Percentiles rank a stretch among this genome's conserved stretches.
phyloP scores from a whole-genome alignment of 371 early-diverging fungal genomes.

The Mortierella sp. region DNA sequence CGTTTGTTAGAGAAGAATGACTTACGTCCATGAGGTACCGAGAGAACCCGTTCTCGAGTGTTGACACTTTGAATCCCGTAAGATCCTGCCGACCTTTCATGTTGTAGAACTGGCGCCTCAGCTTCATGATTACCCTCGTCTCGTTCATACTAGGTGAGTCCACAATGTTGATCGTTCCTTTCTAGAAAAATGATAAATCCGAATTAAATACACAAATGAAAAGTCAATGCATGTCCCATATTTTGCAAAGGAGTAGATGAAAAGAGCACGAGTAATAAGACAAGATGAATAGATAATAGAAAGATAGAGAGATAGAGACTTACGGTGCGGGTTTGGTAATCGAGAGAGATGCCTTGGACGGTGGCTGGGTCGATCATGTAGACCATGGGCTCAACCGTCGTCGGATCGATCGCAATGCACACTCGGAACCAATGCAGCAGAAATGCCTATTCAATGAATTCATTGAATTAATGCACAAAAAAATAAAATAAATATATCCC shows the following conservation, averaged over 20 bases:
- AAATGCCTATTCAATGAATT: slow-evolving; percentile 15
- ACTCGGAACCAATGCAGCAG: slow-evolving; percentile 22
- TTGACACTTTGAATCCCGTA: slow-evolving; percentile 34
- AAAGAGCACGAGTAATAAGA: not conserved
- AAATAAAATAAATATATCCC: too few relatives aligned
- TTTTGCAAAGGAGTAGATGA: too few relatives aligned
- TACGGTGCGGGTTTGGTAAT: slow-evolving; percentile 47
- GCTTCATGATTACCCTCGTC: slow-evolving; percentile 36
- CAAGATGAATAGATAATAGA: not conserved
- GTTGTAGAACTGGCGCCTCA: slow-evolving; percentile 39
- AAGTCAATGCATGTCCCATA: too few relatives aligned
- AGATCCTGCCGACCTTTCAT: slow-evolving; percentile 33
- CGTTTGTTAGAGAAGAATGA: not conserved
- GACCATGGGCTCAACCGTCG: slow-evolving; percentile 20
- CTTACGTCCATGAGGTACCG: slow-evolving; percentile 42
- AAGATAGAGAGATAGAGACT: not conserved
- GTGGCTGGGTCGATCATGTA: slow-evolving; percentile 40
- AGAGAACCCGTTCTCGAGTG: slow-evolving; percentile 28
- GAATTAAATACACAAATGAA: not conserved
- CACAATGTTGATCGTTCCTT: slow-evolving; percentile 37
- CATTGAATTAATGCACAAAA: too few relatives aligned
- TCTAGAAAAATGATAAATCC: slow-evolving; percentile 12
- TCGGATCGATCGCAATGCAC: slow-evolving; percentile 36
- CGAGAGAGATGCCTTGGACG: slow-evolving; percentile 25
- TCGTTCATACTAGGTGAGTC: slow-evolving; percentile 39